A percentile compares a stretch with the other conserved stretches of the same genome.
Evolutionary conservation across 2,329 filamentous ascomycete species (phyloP).

Genomic region (Falciphora oryzae): DNA sequence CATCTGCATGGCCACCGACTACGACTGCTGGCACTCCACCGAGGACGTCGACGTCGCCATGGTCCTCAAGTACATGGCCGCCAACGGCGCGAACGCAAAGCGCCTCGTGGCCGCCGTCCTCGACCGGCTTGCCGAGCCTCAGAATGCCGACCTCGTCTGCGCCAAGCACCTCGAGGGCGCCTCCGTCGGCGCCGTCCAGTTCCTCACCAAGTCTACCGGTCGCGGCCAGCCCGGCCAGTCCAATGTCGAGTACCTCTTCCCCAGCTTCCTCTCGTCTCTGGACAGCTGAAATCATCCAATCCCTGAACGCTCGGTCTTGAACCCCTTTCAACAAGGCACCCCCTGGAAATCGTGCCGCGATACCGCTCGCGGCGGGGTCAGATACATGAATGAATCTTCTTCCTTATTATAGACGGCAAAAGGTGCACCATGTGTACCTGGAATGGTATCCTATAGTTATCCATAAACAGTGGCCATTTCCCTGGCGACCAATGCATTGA

Average conservation of each 20-base stretch:
- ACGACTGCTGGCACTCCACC: slow-evolving; percentile 91
- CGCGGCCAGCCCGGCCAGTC: slow-evolving; percentile 68
- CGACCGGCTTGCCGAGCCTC: slow-evolving; percentile 73
- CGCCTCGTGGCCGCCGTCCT: slow-evolving; percentile 80
- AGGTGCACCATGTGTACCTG: background rate
- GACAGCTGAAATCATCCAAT: slow-evolving; percentile 24
- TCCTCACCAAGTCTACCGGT: slow-evolving; percentile 75
- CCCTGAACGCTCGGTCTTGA: background rate
- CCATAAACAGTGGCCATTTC: background rate
- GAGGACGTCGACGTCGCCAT: slow-evolving; percentile 90
- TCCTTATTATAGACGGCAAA: background rate
- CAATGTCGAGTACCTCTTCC: slow-evolving; percentile 83
- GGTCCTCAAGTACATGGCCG: slow-evolving; percentile 95
- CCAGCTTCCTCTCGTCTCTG: slow-evolving; percentile 56
- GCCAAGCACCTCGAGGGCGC: slow-evolving; percentile 78
- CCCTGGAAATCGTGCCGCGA: background rate
- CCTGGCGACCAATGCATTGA: background rate
- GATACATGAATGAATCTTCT: background rate
- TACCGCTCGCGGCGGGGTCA: background rate
- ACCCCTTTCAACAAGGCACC: background rate
- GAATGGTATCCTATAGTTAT: slow-evolving; percentile 1
- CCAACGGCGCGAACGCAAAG: slow-evolving; percentile 83
- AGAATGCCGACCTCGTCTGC: slow-evolving; percentile 67
- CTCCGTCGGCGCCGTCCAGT: slow-evolving; percentile 69
- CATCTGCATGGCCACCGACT: slow-evolving; percentile 99